These are phyloP conservation scores for Potentilla sterilis DNA, from an alignment of 306 rosid genomes.

Conservation along the genomic window DNA sequence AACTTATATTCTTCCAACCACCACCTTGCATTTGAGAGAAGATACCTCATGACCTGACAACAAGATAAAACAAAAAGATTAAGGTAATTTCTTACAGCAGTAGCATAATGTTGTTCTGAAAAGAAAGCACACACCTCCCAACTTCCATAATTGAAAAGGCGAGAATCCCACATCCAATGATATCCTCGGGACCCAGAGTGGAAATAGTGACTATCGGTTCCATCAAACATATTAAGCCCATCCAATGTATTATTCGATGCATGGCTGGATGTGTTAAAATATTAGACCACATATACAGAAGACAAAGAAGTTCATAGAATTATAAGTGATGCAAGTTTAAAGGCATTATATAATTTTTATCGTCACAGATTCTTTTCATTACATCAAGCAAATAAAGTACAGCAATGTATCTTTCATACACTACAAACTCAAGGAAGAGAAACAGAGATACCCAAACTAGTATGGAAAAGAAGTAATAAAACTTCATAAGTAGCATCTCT, in stretches of 20 bases:
- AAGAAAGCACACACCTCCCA: constrained; percentile 81
- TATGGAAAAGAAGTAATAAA: background rate
- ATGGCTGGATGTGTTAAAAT: constrained; percentile 57
- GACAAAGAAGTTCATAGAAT: background rate
- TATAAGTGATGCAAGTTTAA: background rate
- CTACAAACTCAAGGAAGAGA: background rate
- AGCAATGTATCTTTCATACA: background rate
- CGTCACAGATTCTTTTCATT: background rate
- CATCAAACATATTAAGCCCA: constrained; percentile 97
- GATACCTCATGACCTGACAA: constrained; percentile 78
- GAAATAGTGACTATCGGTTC: constrained; percentile 92
- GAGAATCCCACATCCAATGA: constrained; percentile 99
- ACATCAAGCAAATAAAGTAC: background rate
- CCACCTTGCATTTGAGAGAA: constrained; percentile 98
- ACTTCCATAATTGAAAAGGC: constrained; percentile 98
- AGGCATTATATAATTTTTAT: background rate
- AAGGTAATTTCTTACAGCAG: background rate
- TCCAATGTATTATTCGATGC: constrained; percentile 87
- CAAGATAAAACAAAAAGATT: constrained; percentile 6
- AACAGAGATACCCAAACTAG: background rate
- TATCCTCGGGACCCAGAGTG: constrained; percentile 95
- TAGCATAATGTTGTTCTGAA: constrained; percentile 6
- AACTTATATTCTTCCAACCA: constrained; percentile 98
- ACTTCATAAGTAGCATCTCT: background rate
- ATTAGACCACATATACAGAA: constrained; percentile 32